These are phyloP conservation scores for Parastagonospora nodorum DNA, from an alignment of 2,329 filamentous ascomycete genomes.

Conservation along the genomic window DNA sequence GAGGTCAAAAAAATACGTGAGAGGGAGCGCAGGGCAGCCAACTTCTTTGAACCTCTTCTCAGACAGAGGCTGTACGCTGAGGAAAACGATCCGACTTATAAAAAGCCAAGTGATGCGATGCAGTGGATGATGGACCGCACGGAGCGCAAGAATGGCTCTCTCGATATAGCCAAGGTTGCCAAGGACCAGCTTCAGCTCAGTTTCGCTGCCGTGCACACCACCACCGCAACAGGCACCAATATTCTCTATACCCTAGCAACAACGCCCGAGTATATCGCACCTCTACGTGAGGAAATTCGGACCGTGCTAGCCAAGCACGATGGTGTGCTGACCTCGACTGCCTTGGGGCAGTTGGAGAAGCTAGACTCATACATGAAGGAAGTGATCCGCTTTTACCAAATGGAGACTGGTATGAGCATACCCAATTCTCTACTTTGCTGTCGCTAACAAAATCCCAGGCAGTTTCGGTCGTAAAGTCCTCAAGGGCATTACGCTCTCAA, in stretches of 20 bases:
- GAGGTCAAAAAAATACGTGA: neutral
- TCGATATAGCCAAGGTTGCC: neutral
- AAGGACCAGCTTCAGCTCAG: conserved; percentile 18
- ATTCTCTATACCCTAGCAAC: conserved; percentile 29
- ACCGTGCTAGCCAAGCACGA: conserved; percentile 41
- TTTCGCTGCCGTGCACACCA: conserved; percentile 23
- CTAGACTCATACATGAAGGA: conserved; percentile 37
- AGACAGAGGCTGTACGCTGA: neutral
- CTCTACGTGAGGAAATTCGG: conserved; percentile 47
- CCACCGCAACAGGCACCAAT: conserved; percentile 25
- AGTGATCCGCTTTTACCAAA: conserved; percentile 20
- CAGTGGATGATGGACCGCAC: conserved; percentile 29
- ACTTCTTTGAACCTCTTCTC: neutral
- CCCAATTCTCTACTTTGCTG: no score
- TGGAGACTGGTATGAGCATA: no score
- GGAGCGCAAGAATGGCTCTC: neutral
- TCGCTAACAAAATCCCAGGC: neutral
- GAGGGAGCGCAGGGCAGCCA: neutral
- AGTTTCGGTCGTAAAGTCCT: conserved; percentile 56
- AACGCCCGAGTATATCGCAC: conserved; percentile 46
- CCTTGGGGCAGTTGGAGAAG: conserved; percentile 30
- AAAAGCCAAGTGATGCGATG: conserved; percentile 26
- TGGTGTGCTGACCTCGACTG: conserved; percentile 22
- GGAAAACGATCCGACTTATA: neutral
- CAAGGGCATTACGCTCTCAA: conserved; percentile 56